phyloP scores from a whole-genome alignment of 2,329 filamentous ascomycete genomes.

The Ophiobolus disseminans region DNA sequence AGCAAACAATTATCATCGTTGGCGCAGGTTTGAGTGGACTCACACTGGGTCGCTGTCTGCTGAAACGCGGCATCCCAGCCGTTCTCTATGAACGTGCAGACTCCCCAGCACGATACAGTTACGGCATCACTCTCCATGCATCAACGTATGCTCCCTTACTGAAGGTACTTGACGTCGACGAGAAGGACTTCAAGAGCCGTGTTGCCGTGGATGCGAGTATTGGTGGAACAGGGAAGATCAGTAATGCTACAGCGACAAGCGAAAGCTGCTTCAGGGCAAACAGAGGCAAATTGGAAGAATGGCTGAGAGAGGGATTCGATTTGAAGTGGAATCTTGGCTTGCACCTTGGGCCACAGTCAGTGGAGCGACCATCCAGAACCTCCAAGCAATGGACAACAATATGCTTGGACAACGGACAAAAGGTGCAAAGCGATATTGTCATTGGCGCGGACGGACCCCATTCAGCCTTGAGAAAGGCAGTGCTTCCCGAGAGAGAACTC shows the following conservation, averaged over 20 bases:
- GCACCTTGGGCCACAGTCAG: no score
- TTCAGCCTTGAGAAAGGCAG: constrained; percentile 38
- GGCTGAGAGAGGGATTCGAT: constrained; percentile 47
- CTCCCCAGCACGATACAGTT: constrained; percentile 37
- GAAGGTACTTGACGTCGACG: constrained; percentile 39
- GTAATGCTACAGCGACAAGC: constrained; percentile 6
- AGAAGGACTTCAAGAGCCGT: constrained; percentile 35
- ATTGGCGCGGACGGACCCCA: constrained; percentile 51
- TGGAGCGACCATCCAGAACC: constrained; percentile 10
- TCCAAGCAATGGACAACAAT: not conserved
- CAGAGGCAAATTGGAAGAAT: constrained; percentile 43
- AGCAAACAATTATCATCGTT: constrained; percentile 38
- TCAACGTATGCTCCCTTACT: constrained; percentile 43
- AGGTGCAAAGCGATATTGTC: constrained; percentile 22
- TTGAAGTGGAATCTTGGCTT: constrained; percentile 44
- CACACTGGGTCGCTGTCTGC: constrained; percentile 48
- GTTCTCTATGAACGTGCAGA: constrained; percentile 46
- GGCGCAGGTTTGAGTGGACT: constrained; percentile 57
- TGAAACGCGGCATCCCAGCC: constrained; percentile 36
- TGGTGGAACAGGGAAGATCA: constrained; percentile 33
- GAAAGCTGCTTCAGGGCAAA: constrained; percentile 44
- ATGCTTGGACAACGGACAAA: constrained; percentile 19
- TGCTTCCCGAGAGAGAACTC: constrained; percentile 32
- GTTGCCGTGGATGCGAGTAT: constrained; percentile 42
- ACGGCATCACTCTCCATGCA: constrained; percentile 50